A percentile compares a stretch with the other conserved stretches of the same genome.
phyloP scores from a whole-genome alignment of 768 basidiomycete genomes.

The Amanita exitialis region DNA sequence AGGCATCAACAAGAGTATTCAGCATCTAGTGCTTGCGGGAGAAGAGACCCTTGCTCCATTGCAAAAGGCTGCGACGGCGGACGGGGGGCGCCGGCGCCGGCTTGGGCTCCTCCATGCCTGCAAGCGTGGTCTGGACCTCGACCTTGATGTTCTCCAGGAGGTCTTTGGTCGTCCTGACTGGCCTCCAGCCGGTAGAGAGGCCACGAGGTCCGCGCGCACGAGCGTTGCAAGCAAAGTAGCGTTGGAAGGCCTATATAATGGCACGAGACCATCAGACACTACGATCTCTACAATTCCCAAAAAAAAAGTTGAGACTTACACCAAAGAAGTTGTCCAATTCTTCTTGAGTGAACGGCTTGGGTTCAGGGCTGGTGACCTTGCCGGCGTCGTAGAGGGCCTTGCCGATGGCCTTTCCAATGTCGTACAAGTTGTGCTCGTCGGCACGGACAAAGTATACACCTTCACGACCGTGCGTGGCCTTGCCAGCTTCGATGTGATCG shows the following conservation, averaged over 20 bases:
- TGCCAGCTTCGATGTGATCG: constrained; percentile 22
- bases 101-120: neutral
- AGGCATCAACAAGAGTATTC: too few relatives aligned
- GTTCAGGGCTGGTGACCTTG: constrained; percentile 24
- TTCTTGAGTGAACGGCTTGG: constrained; percentile 34
- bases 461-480: constrained; percentile 32
- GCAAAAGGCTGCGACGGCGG: too few relatives aligned
- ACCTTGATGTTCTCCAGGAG: constrained; percentile 30
- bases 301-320: constrained; percentile 10
- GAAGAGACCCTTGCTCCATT: too few relatives aligned
- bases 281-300: too few relatives aligned
- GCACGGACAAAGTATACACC: constrained; percentile 46
- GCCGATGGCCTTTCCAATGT: constrained; percentile 29
- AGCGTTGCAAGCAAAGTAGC: constrained; percentile 27
- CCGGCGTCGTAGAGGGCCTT: constrained; percentile 27
- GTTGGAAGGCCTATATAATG: neutral
- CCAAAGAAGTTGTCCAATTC: constrained; percentile 33
- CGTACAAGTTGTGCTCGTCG: constrained; percentile 35
- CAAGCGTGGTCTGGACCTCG: constrained; percentile 22
- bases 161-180: constrained; percentile 27
- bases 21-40: too few relatives aligned
- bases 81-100: too few relatives aligned
- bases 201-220: constrained; percentile 27
- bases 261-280: neutral
- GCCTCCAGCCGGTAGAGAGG: constrained; percentile 36